Evolutionary conservation across 2,329 filamentous ascomycete genomes (phyloP).

Genomic region (Botryotinia narcissicola): DNA sequence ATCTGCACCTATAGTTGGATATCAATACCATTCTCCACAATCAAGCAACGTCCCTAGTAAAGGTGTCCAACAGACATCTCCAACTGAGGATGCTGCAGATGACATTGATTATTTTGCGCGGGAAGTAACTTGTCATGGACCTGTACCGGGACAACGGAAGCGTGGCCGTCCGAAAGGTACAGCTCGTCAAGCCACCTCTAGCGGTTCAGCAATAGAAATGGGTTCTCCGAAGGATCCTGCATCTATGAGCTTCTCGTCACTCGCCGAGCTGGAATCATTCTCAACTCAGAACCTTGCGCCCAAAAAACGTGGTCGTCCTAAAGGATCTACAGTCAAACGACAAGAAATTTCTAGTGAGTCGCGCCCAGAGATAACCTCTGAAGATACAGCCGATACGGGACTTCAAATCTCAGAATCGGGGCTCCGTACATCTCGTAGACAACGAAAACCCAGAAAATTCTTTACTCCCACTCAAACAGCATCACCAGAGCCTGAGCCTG

Average conservation of each 20-base stretch:
- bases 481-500: conserved; percentile 6
- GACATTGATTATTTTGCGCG: conserved; percentile 10
- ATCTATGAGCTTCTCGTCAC: conserved; percentile 4
- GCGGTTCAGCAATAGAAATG: neutral
- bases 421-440: conserved; percentile 16
- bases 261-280: conserved; percentile 7
- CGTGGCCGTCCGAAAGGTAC: neutral
- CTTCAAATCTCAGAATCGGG: conserved; percentile 14
- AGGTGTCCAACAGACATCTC: neutral
- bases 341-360: neutral
- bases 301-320: conserved; percentile 19
- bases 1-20: neutral
- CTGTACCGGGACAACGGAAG: neutral
- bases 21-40: neutral
- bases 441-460: conserved; percentile 16
- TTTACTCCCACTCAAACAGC: neutral
- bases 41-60: neutral
- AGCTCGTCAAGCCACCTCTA: neutral
- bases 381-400: conserved; percentile 2
- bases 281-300: neutral
- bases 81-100: neutral
- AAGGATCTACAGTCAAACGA: conserved; percentile 11
- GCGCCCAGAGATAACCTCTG: neutral
- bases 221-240: neutral
- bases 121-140: neutral